phyloP scores from a whole-genome alignment of 768 basidiomycete genomes.

The Pulveroboletus sp. region DNA sequence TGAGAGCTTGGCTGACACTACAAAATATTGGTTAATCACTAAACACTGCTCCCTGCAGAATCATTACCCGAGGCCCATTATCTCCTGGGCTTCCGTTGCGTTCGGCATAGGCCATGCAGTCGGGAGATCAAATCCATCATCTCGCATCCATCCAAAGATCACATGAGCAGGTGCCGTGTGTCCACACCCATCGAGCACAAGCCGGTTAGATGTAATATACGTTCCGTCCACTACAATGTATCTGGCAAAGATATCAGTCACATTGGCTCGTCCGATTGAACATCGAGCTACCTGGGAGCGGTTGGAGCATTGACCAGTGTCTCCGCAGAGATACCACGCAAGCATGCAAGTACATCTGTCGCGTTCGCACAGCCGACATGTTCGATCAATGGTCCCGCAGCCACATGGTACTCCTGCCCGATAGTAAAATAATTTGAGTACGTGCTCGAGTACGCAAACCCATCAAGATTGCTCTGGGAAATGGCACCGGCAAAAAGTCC shows the following conservation, averaged over 20 bases:
- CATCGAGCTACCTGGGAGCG: background rate
- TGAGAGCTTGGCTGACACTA: conserved; percentile 4
- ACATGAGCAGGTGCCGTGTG: conserved; percentile 43
- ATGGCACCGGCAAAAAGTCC: too few relatives aligned
- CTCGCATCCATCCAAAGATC: conserved; percentile 2
- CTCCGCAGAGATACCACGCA: conserved; percentile 3
- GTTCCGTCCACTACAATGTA: conserved; percentile 47
- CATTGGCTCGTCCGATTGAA: too few relatives aligned
- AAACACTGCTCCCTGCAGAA: background rate
- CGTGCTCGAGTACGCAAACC: too few relatives aligned
- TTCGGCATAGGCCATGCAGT: conserved; percentile 26
- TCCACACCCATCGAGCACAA: conserved; percentile 39
- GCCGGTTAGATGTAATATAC: conserved; percentile 37
- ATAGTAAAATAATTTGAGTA: too few relatives aligned
- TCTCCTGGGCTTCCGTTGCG: background rate
- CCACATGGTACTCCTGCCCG: too few relatives aligned
- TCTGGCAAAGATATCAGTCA: conserved; percentile 13
- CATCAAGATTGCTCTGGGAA: too few relatives aligned
- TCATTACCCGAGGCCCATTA: background rate
- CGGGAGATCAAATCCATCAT: too few relatives aligned
- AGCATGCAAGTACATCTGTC: conserved; percentile 2
- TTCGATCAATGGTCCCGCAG: too few relatives aligned
- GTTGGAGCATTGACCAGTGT: conserved; percentile 8
- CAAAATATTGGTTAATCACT: background rate
- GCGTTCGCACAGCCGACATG: too few relatives aligned